Base-by-base conservation (phyloP, 352 stramenopile genomes). In the Pythium phragmitis region DNA sequence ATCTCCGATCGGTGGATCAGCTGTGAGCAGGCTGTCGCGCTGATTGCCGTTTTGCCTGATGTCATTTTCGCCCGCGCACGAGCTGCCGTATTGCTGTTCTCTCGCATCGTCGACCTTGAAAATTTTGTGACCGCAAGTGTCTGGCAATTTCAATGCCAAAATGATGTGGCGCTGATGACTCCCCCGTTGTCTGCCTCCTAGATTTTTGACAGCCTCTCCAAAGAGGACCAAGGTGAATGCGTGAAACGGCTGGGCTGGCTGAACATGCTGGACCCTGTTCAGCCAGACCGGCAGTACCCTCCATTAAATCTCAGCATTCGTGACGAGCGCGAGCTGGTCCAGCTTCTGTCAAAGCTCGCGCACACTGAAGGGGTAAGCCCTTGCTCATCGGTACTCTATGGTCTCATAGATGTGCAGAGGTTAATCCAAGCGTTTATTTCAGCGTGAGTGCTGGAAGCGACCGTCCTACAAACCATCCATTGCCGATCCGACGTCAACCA, bases 221-320 rank as follows among this genome's bases (percentile, higher is more conserved):
- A 41, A 3, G 70, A 85, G 9, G 85, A 92, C 34, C 82, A 91
- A 68, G 52, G 64, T 1, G 82, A 89, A 57, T 80, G 87, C 36
- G 68, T 88, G 2, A 76, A 74, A 9, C 71, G 80, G 2, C 69
- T 97, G 13, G 89, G 89, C 0, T 96, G 86, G 85, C 84, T 97
- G 37, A 96, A 96, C 41, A 76, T 92, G 3, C 73, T 93, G 26
- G 89, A 97, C 54, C 85, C 87, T 3, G 49, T 78, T n/a, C 76
- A 89, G 33, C 80, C 83, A 1, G 87, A 97, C 57, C 75, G 85
- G 8, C 73, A 80, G 42, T 97, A 92, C 37, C 77, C 77, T 19
- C 70, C 69, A 0, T 62, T 97, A 2, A 77, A 96, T 36, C 67
- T 97, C 8, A 80, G 80, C 28, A 63, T 88, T 19, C 72, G 75